Percentiles rank a stretch among this genome's conserved stretches.
These are phyloP conservation scores for Macaranga tanarius DNA, from an alignment of 441 rosid genomes.

Conservation along the genomic window DNA sequence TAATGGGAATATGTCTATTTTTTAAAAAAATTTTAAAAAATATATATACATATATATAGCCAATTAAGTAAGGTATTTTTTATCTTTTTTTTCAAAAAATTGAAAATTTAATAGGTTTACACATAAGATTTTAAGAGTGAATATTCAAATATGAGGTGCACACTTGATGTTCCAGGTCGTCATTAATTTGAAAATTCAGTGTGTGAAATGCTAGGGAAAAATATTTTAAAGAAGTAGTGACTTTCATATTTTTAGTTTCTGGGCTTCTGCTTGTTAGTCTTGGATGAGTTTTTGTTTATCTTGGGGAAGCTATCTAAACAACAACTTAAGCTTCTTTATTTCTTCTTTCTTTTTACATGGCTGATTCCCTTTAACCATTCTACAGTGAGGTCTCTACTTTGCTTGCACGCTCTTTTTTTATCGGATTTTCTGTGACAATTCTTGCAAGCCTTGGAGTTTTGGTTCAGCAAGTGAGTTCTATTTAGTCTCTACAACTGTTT, in stretches of 20 bases:
- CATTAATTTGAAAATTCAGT: too few species aligned
- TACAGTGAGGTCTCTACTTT: slow-evolving; percentile 62
- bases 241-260: slow-evolving; percentile 1
- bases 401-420: slow-evolving; percentile 82
- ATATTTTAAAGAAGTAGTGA: neutral
- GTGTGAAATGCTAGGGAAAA: too few species aligned
- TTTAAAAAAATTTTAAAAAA: too few species aligned
- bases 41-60: too few species aligned
- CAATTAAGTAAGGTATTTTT: too few species aligned
- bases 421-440: slow-evolving; percentile 66
- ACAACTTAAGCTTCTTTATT: too few species aligned
- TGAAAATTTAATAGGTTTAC: too few species aligned
- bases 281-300: neutral
- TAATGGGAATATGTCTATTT: too few species aligned
- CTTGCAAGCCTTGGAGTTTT: slow-evolving; percentile 82
- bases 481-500: neutral
- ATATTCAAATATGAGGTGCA: too few species aligned
- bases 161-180: too few species aligned
- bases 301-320: neutral
- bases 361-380: slow-evolving; percentile 36
- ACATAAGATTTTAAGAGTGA: too few species aligned
- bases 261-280: neutral
- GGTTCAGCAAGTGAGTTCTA: slow-evolving; percentile 77
- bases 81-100: too few species aligned
- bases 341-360: slow-evolving; percentile 1